A percentile compares a stretch with the other conserved stretches of the same genome.
Evolutionary conservation across 2,329 filamentous ascomycete species (phyloP).

Genomic region (Malbranchea cinnamomea): DNA sequence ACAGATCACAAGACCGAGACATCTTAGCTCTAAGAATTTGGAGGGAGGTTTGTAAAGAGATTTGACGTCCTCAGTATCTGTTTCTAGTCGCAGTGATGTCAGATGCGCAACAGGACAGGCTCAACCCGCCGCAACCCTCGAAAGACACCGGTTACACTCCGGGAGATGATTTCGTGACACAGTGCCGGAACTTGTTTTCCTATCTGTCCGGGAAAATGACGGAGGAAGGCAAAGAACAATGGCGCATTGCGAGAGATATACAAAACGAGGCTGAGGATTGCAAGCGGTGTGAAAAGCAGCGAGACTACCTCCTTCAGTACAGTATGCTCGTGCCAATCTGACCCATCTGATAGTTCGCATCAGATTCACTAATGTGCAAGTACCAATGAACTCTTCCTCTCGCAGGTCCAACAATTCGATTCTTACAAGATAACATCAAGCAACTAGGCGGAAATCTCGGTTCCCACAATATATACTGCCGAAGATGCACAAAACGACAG

Average conservation of each 20-base stretch:
- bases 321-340: constrained; percentile 26
- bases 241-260: constrained; percentile 61
- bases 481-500: constrained; percentile 58
- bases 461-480: constrained; percentile 62
- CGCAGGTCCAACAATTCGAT: constrained; percentile 64
- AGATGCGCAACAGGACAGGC: constrained; percentile 10
- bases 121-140: constrained; percentile 12
- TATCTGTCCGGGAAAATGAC: constrained; percentile 63
- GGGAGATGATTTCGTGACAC: constrained; percentile 28
- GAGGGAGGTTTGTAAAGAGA: neutral
- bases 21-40: no score
- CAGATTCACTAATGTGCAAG: neutral
- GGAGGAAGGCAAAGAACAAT: constrained; percentile 53
- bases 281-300: constrained; percentile 62
- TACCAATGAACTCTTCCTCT: neutral
- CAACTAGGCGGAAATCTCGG: constrained; percentile 66
- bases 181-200: constrained; percentile 76
- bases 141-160: constrained; percentile 23
- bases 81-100: constrained; percentile 20
- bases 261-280: constrained; percentile 66
- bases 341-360: neutral
- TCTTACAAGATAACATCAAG: constrained; percentile 67
- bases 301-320: constrained; percentile 71
- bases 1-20: no score
- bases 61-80: constrained; percentile 6